Percentiles rank a stretch among this genome's conserved stretches.
These are phyloP conservation scores for Cruciata laevipes DNA, from an alignment of 257 asterid genomes.

Conservation along the genomic window DNA sequence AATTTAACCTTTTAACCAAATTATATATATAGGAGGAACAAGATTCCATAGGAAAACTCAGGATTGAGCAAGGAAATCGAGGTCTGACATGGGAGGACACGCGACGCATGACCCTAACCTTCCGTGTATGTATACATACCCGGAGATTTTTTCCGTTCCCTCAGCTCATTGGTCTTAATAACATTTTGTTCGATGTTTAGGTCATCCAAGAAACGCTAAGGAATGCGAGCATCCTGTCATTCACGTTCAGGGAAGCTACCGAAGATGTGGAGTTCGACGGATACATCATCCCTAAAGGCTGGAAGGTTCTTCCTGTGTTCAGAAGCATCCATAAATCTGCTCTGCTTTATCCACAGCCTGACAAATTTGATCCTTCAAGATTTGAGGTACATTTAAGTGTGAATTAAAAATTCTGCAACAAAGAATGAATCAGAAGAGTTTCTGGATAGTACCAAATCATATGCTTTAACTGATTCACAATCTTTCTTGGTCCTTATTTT, in stretches of 20 bases:
- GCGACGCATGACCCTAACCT: constrained; percentile 44
- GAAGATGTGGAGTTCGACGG: constrained; percentile 62
- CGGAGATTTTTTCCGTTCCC: neutral
- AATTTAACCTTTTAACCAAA: too few species aligned
- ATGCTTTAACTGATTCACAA: too few species aligned
- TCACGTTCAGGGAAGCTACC: constrained; percentile 72
- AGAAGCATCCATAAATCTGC: constrained; percentile 57
- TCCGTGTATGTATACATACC: constrained; percentile 26
- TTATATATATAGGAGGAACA: constrained; percentile 72
- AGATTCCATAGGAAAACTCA: constrained; percentile 29
- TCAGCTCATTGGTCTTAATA: too few species aligned
- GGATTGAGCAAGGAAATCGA: constrained; percentile 23
- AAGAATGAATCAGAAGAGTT: too few species aligned
- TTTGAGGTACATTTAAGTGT: constrained; percentile 39
- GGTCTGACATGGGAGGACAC: constrained; percentile 70
- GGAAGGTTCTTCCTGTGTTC: constrained; percentile 78
- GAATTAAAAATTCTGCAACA: too few species aligned
- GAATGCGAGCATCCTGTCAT: constrained; percentile 57
- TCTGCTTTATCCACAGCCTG: constrained; percentile 58
- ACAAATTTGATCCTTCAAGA: constrained; percentile 66
- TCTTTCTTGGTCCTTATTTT: too few species aligned
- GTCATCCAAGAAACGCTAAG: constrained; percentile 70
- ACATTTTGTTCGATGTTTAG: constrained; percentile 7
- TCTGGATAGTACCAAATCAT: too few species aligned
- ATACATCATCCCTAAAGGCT: constrained; percentile 64